phyloP scores from a whole-genome alignment of 257 asterid genomes.

The Solanum chmielewskii region DNA sequence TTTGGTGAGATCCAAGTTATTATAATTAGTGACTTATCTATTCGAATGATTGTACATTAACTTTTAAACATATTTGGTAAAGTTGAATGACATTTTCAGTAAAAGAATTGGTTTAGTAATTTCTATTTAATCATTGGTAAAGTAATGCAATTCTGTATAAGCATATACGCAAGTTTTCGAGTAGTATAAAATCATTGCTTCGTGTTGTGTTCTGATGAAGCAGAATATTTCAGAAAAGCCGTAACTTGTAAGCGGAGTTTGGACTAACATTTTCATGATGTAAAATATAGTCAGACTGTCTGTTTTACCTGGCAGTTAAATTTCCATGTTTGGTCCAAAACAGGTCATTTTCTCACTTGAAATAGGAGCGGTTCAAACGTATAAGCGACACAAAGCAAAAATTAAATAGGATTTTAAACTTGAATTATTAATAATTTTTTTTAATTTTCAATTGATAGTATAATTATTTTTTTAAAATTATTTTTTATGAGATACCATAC shows the following conservation, averaged over 20 bases:
- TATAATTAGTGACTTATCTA: neutral
- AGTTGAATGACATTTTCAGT: no score
- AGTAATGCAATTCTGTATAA: neutral
- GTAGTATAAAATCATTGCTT: neutral
- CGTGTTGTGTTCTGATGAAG: neutral
- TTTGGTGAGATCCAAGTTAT: neutral
- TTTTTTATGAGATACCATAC: no score
- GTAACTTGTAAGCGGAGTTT: neutral
- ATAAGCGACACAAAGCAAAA: accelerated
- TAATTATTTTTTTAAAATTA: no score
- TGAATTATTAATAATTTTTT: no score
- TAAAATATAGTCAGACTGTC: neutral
- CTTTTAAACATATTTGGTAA: neutral
- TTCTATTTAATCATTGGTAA: neutral
- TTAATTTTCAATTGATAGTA: no score
- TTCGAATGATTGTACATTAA: neutral
- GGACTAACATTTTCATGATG: neutral
- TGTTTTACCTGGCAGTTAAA: neutral
- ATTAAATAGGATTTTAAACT: no score
- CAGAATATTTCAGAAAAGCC: neutral
- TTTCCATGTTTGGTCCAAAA: neutral
- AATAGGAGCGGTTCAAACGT: accelerated
- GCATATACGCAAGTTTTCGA: neutral
- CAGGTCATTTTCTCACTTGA: neutral
- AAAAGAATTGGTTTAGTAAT: no score